These are phyloP conservation scores for Polyporus arcularius DNA, from an alignment of 768 basidiomycete species.

Conservation along the genomic window DNA sequence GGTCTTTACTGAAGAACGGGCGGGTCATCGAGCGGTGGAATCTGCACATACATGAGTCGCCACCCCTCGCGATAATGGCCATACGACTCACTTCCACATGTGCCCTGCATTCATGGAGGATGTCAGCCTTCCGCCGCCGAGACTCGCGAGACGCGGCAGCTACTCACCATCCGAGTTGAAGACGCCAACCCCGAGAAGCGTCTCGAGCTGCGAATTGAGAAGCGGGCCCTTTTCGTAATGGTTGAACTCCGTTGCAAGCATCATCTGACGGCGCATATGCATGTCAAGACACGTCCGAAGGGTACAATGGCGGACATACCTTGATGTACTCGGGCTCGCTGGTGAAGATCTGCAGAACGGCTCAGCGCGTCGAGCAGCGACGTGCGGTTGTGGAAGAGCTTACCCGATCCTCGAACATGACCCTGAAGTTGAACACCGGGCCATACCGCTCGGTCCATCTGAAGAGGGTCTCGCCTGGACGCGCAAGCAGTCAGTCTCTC, in stretches of 20 bases:
- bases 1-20: conserved; percentile 56
- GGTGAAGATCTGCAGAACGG: conserved; percentile 41
- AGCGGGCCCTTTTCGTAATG: conserved; percentile 42
- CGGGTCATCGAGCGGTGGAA: conserved; percentile 70
- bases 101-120: conserved; percentile 43
- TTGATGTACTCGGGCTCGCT: conserved; percentile 51
- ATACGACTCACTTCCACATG: conserved; percentile 60
- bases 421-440: conserved; percentile 21
- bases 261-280: conserved; percentile 30
- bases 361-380: neutral
- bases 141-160: neutral
- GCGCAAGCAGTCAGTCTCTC: neutral
- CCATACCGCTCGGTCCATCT: conserved; percentile 20
- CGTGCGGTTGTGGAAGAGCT: conserved; percentile 4
- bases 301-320: conserved; percentile 17
- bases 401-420: conserved; percentile 42
- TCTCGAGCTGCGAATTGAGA: conserved; percentile 24
- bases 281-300: neutral
- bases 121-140: neutral
- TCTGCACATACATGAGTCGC: conserved; percentile 30
- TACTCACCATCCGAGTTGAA: conserved; percentile 56
- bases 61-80: neutral
- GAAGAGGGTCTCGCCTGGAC: conserved; percentile 1
- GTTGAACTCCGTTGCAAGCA: conserved; percentile 47
- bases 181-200: conserved; percentile 56